Evolutionary conservation across 2,329 filamentous ascomycete genomes (phyloP), one percentile per base, ranked within the genome.

Genomic region (Tricladium varicosporioides): DNA sequence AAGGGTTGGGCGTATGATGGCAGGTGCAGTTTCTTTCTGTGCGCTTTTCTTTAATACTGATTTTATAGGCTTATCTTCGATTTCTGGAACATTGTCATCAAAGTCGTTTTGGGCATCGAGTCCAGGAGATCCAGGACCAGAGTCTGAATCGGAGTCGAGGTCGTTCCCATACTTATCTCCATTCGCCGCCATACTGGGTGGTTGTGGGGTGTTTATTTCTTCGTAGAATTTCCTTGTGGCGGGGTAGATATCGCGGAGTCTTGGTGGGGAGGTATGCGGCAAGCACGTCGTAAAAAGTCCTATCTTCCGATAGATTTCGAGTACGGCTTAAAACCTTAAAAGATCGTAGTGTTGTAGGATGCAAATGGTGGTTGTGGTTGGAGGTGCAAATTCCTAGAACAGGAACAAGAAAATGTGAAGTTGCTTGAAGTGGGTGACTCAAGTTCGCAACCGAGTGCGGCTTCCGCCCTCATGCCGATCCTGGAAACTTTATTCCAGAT

Each of bases 11-110:
- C 83, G 78, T 69, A 83, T 80, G 55, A 85, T 76, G 58, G 79
- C 80, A 58, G 82, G 79, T 54, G 81, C 78, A 59, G 81, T 77
- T 59, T 78, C 76, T 49, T 77, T 76, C 51, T 78, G 76, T 64
- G 86, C 76, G 42, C 76, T 81, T 77, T 92, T 92, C 83, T 97
- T 97, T 76, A 97, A 78, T 22, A 91, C 86, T 47, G 92, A 90
- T 82, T 96, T 96, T 70, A 86, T 75, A 56, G 84, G 82, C 80
- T 89, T 86, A 68, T 86, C 80, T 40, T 75, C 72, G 49, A 75
- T 69, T 54, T 84, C 80, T 63, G 87, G 81, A 64, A 78, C 75
- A 60, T 78, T 78, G 51, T 83, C 81, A 59, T 84, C 78, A 59
- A 82, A 76, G 65, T 82, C 75, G 62, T 85, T 79, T 62, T 84